These are phyloP conservation scores for Boletales sp. DNA, from an alignment of 768 basidiomycete genomes.

Conservation along the genomic window DNA sequence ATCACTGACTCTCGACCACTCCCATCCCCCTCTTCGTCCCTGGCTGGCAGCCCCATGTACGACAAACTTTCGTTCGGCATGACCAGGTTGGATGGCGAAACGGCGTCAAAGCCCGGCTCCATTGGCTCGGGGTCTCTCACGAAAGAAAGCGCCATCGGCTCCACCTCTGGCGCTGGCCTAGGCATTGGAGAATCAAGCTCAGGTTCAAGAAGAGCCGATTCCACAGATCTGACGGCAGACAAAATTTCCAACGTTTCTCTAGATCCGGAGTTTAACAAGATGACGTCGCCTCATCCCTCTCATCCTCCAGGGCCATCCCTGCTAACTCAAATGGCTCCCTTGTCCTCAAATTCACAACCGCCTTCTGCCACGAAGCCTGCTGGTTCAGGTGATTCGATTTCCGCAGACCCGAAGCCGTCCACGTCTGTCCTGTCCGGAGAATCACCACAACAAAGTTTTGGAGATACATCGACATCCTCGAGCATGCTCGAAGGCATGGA, in stretches of 20 bases:
- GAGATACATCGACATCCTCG: conserved; percentile 23
- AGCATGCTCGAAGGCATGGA: conserved; percentile 41
- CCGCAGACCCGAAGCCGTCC: conserved; percentile 22
- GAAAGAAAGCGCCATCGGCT: conserved; percentile 22
- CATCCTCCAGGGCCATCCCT: conserved; percentile 61
- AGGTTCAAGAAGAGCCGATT: conserved; percentile 27
- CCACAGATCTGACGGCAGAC: conserved; percentile 46
- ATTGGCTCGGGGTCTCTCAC: conserved; percentile 22
- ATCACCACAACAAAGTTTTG: conserved; percentile 26
- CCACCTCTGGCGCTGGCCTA: conserved; percentile 6
- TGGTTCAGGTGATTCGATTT: conserved; percentile 15
- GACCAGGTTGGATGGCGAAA: conserved; percentile 74
- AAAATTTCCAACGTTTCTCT: conserved; percentile 48
- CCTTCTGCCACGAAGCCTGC: conserved; percentile 20
- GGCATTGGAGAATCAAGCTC: conserved; percentile 11
- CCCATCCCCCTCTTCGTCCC: conserved; percentile 78
- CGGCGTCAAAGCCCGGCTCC: conserved; percentile 33
- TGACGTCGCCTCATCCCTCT: conserved; percentile 32
- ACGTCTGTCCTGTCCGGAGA: conserved; percentile 27
- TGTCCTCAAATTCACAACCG: conserved; percentile 25
- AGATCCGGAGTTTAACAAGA: conserved; percentile 39
- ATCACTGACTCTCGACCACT: conserved; percentile 94
- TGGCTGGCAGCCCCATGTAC: conserved; percentile 64
- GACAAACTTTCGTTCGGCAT: conserved; percentile 92
- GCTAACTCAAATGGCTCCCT: conserved; percentile 66